Evolutionary conservation across 805 yeast genomes (phyloP), one percentile per base, ranked within the genome.

Genomic region (Sporopachydermia quercuum): DNA sequence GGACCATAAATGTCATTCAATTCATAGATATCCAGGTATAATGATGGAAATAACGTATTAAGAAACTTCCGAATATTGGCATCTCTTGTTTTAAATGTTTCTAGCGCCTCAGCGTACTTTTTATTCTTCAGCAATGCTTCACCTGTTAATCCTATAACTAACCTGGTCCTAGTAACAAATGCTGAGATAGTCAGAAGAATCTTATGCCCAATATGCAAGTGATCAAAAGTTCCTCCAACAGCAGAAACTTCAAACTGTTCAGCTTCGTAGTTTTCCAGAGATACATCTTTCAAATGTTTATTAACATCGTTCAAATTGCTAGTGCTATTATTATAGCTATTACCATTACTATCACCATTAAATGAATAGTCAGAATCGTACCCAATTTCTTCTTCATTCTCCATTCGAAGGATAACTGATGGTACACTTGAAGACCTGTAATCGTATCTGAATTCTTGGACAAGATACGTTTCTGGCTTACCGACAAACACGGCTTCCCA

Each of bases 191-290:
- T 76, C 5, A 91, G 63, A 18, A 91, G 62, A 18, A 91, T 78
- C 55, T 82, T 84, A 58, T 91, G 99, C 0, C 97, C 99, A 52
- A 81, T 94, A 50, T 91, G 99, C 30, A 91, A 53, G 58, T 91
- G 97, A 53, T 91, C 99, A 61, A 91, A 91, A 0, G 98, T 91
- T 0, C 99, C 99, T 1, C 98, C 98, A 1, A 89, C 76, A 0
- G 95, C 89, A 18, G 56, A 49, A 34, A 6, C 6, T 6, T 14
- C 18, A 34, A 15, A 34, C 18, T 34, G 36, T 34, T 14, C 18
- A 3, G 66, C 64, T 14, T 46, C 42, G 43, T 58, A 65, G 3
- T 46, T 40, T 5, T 53, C 49, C 16, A 49, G 50, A 6, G 8
- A 14, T 14, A 14, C 6, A 14, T 15, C 36, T 11, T 15, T 8